Percentiles rank a stretch among this genome's conserved stretches.
phyloP scores from a whole-genome alignment of 2,329 filamentous ascomycete species.

The Fusarium sp. region DNA sequence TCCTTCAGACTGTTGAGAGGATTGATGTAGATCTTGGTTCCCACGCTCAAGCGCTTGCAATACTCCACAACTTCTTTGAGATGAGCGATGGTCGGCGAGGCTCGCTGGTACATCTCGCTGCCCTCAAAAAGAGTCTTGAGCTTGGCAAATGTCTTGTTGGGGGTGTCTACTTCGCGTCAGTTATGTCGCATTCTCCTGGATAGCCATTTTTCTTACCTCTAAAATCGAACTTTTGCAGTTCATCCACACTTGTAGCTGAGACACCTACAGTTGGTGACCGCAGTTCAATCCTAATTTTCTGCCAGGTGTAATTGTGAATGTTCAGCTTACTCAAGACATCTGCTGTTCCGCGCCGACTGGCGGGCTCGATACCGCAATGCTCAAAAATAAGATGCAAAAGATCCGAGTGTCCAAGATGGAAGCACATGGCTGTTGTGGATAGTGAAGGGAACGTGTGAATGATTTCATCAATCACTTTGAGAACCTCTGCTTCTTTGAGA shows the following conservation, averaged over 20 bases:
- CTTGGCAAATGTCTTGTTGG: slow-evolving; percentile 66
- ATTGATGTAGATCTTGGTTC: slow-evolving; percentile 82
- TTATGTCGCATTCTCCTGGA: neutral
- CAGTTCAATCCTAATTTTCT: slow-evolving; percentile 83
- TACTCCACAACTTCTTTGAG: slow-evolving; percentile 82
- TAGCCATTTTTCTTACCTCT: slow-evolving; percentile 63
- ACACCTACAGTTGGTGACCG: slow-evolving; percentile 84
- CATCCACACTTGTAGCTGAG: slow-evolving; percentile 89
- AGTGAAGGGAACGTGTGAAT: slow-evolving; percentile 82
- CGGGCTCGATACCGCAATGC: slow-evolving; percentile 80
- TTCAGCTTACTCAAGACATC: slow-evolving; percentile 90
- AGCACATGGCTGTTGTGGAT: slow-evolving; percentile 79
- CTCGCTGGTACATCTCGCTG: slow-evolving; percentile 76
- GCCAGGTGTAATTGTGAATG: slow-evolving; percentile 81
- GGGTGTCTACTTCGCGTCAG: slow-evolving; percentile 57
- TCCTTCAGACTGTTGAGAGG: slow-evolving; percentile 91
- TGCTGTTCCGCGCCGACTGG: slow-evolving; percentile 77
- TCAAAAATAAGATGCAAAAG: slow-evolving; percentile 90
- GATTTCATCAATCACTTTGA: slow-evolving; percentile 95
- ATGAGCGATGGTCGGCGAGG: slow-evolving; percentile 81
- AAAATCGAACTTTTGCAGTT: slow-evolving; percentile 91
- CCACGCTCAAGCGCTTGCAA: slow-evolving; percentile 78
- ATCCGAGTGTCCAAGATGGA: slow-evolving; percentile 89
- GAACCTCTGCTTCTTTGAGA: slow-evolving; percentile 89
- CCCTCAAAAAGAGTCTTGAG: slow-evolving; percentile 70